These are phyloP conservation scores for Neurospora sp. DNA, from an alignment of 495 filamentous ascomycete genomes.

Conservation along the genomic window DNA sequence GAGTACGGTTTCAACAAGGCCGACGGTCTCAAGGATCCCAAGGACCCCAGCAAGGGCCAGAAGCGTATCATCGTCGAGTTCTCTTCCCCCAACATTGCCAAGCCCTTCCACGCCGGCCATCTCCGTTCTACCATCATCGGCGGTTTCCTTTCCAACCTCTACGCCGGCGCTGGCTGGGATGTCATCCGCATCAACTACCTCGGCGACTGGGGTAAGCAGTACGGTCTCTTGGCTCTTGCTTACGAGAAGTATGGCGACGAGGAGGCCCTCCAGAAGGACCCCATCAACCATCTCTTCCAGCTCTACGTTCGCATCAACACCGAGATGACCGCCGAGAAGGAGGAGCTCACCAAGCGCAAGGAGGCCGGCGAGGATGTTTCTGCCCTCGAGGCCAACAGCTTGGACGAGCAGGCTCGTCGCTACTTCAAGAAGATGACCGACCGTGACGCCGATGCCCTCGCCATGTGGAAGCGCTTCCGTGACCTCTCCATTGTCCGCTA, in stretches of 20 bases:
- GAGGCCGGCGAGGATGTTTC: conserved; percentile 41
- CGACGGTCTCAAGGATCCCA: conserved; percentile 56
- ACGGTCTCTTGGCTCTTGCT: conserved; percentile 50
- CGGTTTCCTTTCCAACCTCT: conserved; percentile 52
- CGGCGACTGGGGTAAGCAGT: conserved; percentile 61
- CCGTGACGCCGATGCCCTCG: conserved; percentile 63
- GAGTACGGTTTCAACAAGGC: conserved; percentile 58
- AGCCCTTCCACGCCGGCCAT: conserved; percentile 60
- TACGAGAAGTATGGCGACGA: conserved; percentile 53
- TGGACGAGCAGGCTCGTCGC: conserved; percentile 53
- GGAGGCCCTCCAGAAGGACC: conserved; percentile 43
- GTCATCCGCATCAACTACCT: conserved; percentile 56
- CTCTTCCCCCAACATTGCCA: conserved; percentile 54
- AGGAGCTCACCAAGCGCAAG: conserved; percentile 36
- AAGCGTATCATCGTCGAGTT: conserved; percentile 58
- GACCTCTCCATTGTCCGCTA: conserved; percentile 83
- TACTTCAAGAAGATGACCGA: conserved; percentile 95
- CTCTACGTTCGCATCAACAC: conserved; percentile 55
- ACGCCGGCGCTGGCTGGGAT: conserved; percentile 51
- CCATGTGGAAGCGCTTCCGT: conserved; percentile 78
- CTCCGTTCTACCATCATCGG: conserved; percentile 59
- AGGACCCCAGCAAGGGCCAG: conserved; percentile 58
- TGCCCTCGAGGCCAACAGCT: conserved; percentile 38
- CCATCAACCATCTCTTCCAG: conserved; percentile 55
- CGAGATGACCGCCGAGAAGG: conserved; percentile 47